phyloP scores from a whole-genome alignment of 306 rosid species.

The Crataegus laevigata region DNA sequence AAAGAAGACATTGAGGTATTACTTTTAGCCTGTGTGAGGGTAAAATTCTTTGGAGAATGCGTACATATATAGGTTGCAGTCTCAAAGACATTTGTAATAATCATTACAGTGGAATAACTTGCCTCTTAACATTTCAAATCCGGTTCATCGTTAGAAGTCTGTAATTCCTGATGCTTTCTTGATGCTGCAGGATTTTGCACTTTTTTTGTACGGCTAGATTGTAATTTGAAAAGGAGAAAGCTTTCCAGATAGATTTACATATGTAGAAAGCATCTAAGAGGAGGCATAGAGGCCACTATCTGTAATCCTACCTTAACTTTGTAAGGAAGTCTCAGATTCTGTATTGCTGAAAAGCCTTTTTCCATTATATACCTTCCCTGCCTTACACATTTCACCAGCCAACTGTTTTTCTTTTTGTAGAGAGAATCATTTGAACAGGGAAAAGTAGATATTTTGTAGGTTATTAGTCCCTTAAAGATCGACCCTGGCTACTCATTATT shows the following conservation, averaged over 20 bases:
- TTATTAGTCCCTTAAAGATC: slow-evolving; percentile 25
- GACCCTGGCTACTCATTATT: slow-evolving; percentile 19
- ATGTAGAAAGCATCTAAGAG: slow-evolving; percentile 9
- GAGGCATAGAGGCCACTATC: background rate
- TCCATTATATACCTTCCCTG: slow-evolving; percentile 22
- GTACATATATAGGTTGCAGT: background rate
- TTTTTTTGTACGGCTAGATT: slow-evolving; percentile 9
- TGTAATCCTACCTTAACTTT: slow-evolving; percentile 17
- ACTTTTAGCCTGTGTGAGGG: background rate
- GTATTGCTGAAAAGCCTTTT: slow-evolving; percentile 1
- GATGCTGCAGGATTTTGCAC: slow-evolving; percentile 19
- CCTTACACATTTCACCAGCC: slow-evolving; percentile 24
- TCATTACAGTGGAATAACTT: background rate
- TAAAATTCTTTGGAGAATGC: background rate
- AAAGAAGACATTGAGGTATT: slow-evolving; percentile 12
- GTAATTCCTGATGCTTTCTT: slow-evolving; percentile 14
- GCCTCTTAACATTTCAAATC: background rate
- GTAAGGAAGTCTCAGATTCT: slow-evolving; percentile 13
- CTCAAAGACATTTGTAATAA: background rate
- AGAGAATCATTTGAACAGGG: slow-evolving; percentile 18
- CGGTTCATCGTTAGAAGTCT: background rate
- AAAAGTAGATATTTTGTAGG: slow-evolving; percentile 22
- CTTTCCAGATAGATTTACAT: slow-evolving; percentile 1
- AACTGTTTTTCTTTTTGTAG: slow-evolving; percentile 22
- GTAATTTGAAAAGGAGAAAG: slow-evolving; percentile 6